Evolutionary conservation across 2,329 filamentous ascomycete genomes (phyloP).

Genomic region (Penicillium sp.): DNA sequence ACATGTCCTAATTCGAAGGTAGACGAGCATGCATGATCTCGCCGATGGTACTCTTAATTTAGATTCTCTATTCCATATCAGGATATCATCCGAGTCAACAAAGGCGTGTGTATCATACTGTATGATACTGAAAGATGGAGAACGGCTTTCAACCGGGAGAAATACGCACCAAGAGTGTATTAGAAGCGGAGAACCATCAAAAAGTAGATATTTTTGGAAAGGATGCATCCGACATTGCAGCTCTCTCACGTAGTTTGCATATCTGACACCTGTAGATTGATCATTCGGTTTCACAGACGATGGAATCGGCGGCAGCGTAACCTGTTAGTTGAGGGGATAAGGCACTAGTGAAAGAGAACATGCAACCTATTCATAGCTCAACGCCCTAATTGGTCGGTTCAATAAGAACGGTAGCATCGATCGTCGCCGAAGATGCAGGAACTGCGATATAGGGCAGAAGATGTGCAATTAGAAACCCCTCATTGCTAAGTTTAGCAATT

Average conservation of each 20-base stretch:
- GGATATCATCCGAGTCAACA: not conserved
- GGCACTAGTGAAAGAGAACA: not conserved
- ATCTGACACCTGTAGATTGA: not conserved
- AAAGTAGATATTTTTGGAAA: not conserved
- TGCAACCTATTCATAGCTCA: not conserved
- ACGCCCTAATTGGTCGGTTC: not conserved
- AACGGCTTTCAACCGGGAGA: not conserved
- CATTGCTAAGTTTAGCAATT: constrained; percentile 5
- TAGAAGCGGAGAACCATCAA: not conserved
- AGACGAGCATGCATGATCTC: not conserved
- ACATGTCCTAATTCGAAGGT: not conserved
- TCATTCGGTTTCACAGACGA: not conserved
- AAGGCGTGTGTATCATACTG: not conserved
- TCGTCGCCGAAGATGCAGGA: not conserved
- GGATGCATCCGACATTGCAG: not conserved
- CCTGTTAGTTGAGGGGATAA: not conserved
- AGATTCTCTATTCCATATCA: not conserved
- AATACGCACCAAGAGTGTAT: not conserved
- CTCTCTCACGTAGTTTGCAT: not conserved
- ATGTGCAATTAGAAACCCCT: not conserved
- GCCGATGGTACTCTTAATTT: not conserved
- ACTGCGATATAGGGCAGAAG: not conserved
- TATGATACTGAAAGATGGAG: not conserved
- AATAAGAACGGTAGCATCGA: not conserved
- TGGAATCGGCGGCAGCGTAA: not conserved